Evolutionary conservation across 345 rosid genomes (phyloP).

Genomic region (Cardamine resedifolia): DNA sequence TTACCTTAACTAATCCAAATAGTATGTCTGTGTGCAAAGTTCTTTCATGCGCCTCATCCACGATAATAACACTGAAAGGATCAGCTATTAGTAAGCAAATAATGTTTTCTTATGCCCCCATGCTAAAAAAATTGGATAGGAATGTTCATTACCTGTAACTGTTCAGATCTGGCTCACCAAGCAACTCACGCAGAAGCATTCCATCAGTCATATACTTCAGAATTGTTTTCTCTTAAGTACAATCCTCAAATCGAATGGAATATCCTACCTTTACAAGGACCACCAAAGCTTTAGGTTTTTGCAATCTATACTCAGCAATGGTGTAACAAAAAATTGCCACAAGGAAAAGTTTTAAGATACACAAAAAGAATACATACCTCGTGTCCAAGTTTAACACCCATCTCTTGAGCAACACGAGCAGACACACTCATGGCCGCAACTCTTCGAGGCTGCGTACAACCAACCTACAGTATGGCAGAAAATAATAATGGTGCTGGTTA

Average conservation of each 20-base stretch:
- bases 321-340: not conserved
- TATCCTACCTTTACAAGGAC: conserved; percentile 65
- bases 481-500: not conserved
- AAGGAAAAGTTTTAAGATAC: not conserved
- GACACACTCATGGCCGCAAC: conserved; percentile 95
- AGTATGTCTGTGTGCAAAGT: conserved; percentile 81
- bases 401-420: conserved; percentile 87
- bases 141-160: conserved; percentile 56
- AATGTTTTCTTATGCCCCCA: not conserved
- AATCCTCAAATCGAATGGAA: conserved; percentile 91
- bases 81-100: conserved; percentile 35
- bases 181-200: conserved; percentile 78
- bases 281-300: not conserved
- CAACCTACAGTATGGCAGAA: conserved; percentile 45
- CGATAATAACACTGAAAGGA: too few relatives aligned
- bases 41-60: too few relatives aligned
- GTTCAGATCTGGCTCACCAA: conserved; percentile 79
- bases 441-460: conserved; percentile 85
- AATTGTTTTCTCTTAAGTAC: conserved; percentile 80
- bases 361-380: conserved; percentile 46
- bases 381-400: conserved; percentile 92
- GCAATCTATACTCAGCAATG: not conserved
- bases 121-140: not conserved
- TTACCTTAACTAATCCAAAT: conserved; percentile 80
- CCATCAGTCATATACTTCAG: conserved; percentile 91